phyloP scores from a whole-genome alignment of 257 asterid genomes.

The Rehmannia glutinosa region DNA sequence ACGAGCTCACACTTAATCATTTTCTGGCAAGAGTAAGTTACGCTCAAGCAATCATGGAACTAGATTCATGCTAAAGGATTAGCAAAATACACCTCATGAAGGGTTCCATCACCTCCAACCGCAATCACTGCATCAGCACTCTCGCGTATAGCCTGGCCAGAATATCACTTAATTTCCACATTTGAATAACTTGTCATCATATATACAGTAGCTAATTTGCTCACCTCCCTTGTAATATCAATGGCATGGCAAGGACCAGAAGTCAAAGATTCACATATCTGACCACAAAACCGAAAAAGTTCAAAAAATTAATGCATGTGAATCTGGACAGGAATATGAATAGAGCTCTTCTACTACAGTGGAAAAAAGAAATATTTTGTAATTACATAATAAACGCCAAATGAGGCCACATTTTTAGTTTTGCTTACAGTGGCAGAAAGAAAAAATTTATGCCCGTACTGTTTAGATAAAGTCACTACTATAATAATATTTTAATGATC shows the following conservation, averaged over 20 bases:
- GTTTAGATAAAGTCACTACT: not conserved
- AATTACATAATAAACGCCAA: slow-evolving; percentile 2
- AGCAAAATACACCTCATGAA: slow-evolving; percentile 64
- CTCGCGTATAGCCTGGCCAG: slow-evolving; percentile 78
- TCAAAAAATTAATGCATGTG: not conserved
- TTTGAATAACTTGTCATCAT: not conserved
- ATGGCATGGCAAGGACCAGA: slow-evolving; percentile 88
- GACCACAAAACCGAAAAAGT: slow-evolving; percentile 24
- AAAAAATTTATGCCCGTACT: not conserved
- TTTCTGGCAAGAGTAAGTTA: not conserved
- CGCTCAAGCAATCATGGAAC: not conserved
- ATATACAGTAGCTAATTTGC: slow-evolving; percentile 16
- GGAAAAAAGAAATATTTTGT: not conserved
- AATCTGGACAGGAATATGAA: slow-evolving; percentile 1
- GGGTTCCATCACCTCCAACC: slow-evolving; percentile 97
- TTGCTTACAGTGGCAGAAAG: not conserved
- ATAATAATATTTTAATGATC: not conserved
- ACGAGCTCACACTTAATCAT: not conserved
- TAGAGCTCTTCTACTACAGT: slow-evolving; percentile 1
- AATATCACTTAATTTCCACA: slow-evolving; percentile 21
- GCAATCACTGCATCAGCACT: slow-evolving; percentile 95
- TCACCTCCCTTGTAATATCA: slow-evolving; percentile 85
- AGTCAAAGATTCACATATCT: slow-evolving; percentile 85
- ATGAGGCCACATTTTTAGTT: not conserved
- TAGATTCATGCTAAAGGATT: not conserved